Percentiles rank a stretch among this genome's conserved stretches.
phyloP scores from a whole-genome alignment of 2,329 filamentous ascomycete species.

The Trichoderma sp. region DNA sequence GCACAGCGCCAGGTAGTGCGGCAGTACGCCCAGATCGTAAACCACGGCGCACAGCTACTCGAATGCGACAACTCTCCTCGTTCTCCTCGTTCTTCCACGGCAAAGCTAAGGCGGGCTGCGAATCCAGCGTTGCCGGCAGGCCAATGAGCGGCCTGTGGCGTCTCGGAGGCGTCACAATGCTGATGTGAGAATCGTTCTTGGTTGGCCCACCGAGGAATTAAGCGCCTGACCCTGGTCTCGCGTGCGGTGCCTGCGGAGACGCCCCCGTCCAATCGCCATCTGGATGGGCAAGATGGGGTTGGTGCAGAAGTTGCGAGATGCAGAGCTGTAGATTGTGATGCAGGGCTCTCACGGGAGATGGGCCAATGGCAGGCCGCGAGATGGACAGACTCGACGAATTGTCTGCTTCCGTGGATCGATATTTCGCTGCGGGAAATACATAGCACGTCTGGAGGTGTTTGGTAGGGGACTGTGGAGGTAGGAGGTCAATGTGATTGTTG shows the following conservation, averaged over 20 bases:
- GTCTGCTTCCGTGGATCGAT: conserved; percentile 2
- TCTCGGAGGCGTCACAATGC: conserved; percentile 15
- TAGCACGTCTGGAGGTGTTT: neutral
- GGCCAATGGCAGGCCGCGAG: neutral
- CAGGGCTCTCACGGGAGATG: neutral
- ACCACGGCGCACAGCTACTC: neutral
- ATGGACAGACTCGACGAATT: neutral
- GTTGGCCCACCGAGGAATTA: conserved; percentile 15
- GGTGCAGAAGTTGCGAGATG: neutral
- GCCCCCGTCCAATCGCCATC: neutral
- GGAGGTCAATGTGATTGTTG: neutral
- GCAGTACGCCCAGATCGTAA: neutral
- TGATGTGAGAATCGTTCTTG: conserved; percentile 17
- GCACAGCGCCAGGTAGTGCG: neutral
- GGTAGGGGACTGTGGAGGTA: neutral
- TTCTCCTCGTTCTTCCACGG: neutral
- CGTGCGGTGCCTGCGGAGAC: conserved; percentile 5
- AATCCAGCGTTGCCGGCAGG: conserved; percentile 11
- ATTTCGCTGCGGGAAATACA: neutral
- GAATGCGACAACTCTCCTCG: neutral
- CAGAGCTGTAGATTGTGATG: neutral
- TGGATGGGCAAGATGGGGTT: neutral
- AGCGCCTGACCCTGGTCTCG: conserved; percentile 21
- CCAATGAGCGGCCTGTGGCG: conserved; percentile 5
- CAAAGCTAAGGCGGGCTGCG: neutral